These are phyloP conservation scores for Domatiomyces globalis DNA, from an alignment of 2,329 filamentous ascomycete species.

Conservation along the genomic window DNA sequence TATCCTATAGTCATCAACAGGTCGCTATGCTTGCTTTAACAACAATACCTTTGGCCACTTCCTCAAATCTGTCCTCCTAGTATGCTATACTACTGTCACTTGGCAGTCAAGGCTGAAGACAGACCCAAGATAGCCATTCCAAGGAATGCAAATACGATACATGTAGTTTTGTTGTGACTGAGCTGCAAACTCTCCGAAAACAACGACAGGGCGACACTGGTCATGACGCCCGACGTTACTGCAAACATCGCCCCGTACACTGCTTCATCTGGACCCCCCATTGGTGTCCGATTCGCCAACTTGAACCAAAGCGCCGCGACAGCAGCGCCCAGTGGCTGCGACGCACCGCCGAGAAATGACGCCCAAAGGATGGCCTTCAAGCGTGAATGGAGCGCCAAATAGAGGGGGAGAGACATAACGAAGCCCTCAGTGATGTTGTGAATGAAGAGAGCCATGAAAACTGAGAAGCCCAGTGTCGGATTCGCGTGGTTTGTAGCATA, in stretches of 20 bases:
- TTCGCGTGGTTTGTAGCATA: conserved; percentile 97
- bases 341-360: conserved; percentile 67
- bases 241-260: conserved; percentile 60
- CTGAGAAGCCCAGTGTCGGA: conserved; percentile 70
- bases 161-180: conserved; percentile 63
- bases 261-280: conserved; percentile 36
- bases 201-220: conserved; percentile 76
- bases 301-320: conserved; percentile 79
- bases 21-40: not conserved
- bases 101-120: conserved; percentile 68
- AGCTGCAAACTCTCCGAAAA: conserved; percentile 75
- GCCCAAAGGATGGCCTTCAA: conserved; percentile 73
- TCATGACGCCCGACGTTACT: conserved; percentile 84
- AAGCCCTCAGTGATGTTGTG: conserved; percentile 98
- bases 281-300: conserved; percentile 41
- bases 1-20: not conserved
- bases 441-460: conserved; percentile 91
- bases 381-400: conserved; percentile 73
- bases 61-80: not conserved
- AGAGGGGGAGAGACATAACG: conserved; percentile 80
- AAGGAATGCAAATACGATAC: conserved; percentile 65
- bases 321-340: conserved; percentile 72
- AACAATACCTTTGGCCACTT: not conserved
- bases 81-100: conserved; percentile 1
- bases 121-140: conserved; percentile 76